Base-by-base conservation (phyloP, 129 eudicot genomes). In the Pulicaria dysenterica region DNA sequence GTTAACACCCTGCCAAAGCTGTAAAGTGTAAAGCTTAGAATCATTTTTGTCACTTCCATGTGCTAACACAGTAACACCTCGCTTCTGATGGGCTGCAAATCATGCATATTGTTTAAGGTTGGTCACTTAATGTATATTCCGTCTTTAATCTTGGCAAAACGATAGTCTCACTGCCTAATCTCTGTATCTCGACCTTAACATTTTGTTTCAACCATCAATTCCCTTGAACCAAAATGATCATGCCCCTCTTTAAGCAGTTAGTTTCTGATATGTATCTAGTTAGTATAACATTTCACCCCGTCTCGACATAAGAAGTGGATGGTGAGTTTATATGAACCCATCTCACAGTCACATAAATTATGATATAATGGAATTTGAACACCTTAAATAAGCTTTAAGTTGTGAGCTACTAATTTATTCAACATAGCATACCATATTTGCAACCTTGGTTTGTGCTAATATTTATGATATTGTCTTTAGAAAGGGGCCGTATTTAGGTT, bases 11-110 rank as follows among this genome's bases (percentile, higher is more conserved):
- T 63, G 2, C 61, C 42, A 69, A 7, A 60, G 56, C 42, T 63
- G 58, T 78, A 10, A 69, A 69, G 14, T 62, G 54, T 60, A 46
- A 58, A 70, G 81, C 31, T 77, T 77, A 58, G 53, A 38, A 59
- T 41, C 44, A 41, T 39, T 48, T 46, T 36, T 43, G 56, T 46
- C 51, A 17, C 55, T 36, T n/a, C 73, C 16, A 53, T 64, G 72
- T 54, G 39, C 40, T 17, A 37, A 69, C 73, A 51, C 16, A 11
- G 9, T 34, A 56, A 64, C 63, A 64, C 37, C 11, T 34, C 36
- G 14, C 72, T 63, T 67, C 45, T 75, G 40, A 61, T 16, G 46
- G 80, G 67, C 62, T 45, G 40, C 34, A 45, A 56, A 34, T 57
- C 58, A 68, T 68, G 24, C 58, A 45, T 47, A 16, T 47, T 59